phyloP scores from a whole-genome alignment of 306 rosid species.

The Arachis stenosperma region DNA sequence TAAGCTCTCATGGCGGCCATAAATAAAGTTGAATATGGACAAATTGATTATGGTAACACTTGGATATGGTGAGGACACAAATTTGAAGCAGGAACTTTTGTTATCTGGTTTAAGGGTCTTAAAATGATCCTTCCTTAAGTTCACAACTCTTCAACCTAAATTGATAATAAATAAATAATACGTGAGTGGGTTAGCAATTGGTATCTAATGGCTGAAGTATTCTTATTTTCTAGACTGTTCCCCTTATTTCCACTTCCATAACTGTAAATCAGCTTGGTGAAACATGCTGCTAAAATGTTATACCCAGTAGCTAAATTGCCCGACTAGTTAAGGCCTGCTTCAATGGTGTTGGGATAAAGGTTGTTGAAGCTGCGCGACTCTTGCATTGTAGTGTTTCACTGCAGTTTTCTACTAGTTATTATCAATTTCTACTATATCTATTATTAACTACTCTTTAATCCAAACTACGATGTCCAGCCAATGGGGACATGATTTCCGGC shows the following conservation, averaged over 20 bases:
- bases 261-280: slow-evolving; percentile 11
- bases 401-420: slow-evolving; percentile 8
- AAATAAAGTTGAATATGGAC: slow-evolving; percentile 23
- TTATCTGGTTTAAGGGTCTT: slow-evolving; percentile 8
- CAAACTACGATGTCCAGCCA: slow-evolving; percentile 61
- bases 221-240: slow-evolving; percentile 6
- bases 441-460: slow-evolving; percentile 15
- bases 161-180: background rate
- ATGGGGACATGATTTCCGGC: slow-evolving; percentile 99
- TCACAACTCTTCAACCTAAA: slow-evolving; percentile 15
- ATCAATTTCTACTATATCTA: slow-evolving; percentile 23
- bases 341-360: slow-evolving; percentile 7
- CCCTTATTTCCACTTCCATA: background rate
- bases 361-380: slow-evolving; percentile 31
- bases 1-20: slow-evolving; percentile 29
- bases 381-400: slow-evolving; percentile 18
- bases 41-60: slow-evolving; percentile 14
- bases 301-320: slow-evolving; percentile 29
- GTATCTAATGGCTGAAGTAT: slow-evolving; percentile 4
- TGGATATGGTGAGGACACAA: slow-evolving; percentile 27
- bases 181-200: slow-evolving; percentile 19
- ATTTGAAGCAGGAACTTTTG: slow-evolving; percentile 22
- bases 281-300: slow-evolving; percentile 1
- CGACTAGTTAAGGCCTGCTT: slow-evolving; percentile 12
- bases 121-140: slow-evolving; percentile 21